Conservation (phyloP, 1,284 basidiomycete genomes). For the Bjerkandera adusta region DNA sequence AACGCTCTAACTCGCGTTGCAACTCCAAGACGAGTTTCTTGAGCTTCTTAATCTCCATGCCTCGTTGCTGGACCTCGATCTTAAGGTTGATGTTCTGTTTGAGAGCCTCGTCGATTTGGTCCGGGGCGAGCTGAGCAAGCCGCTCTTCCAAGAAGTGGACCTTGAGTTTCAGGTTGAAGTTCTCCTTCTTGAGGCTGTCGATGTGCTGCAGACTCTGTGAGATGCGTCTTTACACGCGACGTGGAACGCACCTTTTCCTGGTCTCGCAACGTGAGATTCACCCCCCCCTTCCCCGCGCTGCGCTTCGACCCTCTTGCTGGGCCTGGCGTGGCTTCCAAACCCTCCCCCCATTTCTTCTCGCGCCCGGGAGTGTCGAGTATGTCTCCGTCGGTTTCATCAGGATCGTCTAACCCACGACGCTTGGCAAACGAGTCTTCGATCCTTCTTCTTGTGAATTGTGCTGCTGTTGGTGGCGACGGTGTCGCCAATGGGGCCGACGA, state of each 20-base stretch:
- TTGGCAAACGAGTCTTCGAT: constrained; percentile 33
- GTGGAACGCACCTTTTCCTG: constrained; percentile 81
- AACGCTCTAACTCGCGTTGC: constrained; percentile 73
- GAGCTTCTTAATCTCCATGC: constrained; percentile 91
- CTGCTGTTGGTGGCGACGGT: constrained; percentile 43
- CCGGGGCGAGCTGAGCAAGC: constrained; percentile 83
- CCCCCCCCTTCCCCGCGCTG: constrained; percentile 49
- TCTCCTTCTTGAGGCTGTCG: constrained; percentile 92
- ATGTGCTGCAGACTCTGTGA: constrained; percentile 62
- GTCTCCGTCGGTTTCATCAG: constrained; percentile 38
- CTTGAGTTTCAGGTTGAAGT: constrained; percentile 92
- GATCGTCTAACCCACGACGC: constrained; percentile 28
- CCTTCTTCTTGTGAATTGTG: constrained; percentile 23
- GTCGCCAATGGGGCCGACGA: constrained; percentile 54
- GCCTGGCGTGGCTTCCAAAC: constrained; percentile 41
- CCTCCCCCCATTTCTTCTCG: constrained; percentile 48
- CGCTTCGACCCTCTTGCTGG: constrained; percentile 25
- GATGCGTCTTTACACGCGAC: not conserved
- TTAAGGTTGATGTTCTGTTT: constrained; percentile 95
- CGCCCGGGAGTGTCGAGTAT: constrained; percentile 54
- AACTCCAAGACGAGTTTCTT: constrained; percentile 87
- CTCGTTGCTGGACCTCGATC: constrained; percentile 87
- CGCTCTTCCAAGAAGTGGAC: constrained; percentile 93
- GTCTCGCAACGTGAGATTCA: constrained; percentile 81
- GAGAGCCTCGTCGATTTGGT: constrained; percentile 87